Evolutionary conservation across 2,329 filamentous ascomycete species (phyloP), one percentile per base, ranked within the genome.

Genomic region (Plectosphaerella sp.): DNA sequence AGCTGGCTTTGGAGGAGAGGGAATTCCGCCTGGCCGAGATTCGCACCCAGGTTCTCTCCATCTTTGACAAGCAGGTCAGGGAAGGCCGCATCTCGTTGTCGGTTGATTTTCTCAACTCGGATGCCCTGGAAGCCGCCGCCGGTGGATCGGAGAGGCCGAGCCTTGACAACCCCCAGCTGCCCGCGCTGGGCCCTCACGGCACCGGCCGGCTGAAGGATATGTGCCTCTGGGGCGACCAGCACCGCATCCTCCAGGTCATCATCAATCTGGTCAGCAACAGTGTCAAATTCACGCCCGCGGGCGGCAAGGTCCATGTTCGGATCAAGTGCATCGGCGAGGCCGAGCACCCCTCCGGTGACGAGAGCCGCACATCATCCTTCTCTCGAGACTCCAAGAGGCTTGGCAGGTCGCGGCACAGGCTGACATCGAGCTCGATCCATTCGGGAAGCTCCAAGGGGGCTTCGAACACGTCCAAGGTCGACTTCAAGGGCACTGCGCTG

Each of bases 241-340:
- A 96, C 63, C 80, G 92, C 45, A 94, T 96, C 39, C 72, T 96
- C 24, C 92, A 96, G 66, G 88, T 96, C n/a, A 82, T 96, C 46
- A 96, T 95, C 73, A 96, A 96, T 63, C 75, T 97, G 33, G 90
- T 96, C 46, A 92, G 88, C 68, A 97, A 97, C 71, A 90, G 88
- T 66, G 73, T 96, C 43, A 97, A 97, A 65, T 96, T 97, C 63
- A 96, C 92, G 0, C 88, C 90, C 0, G 68, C 82, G 7, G 85
- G 85, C 1, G 91, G 91, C 8, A 86, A 77, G 28, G 89, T 97
- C 3, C 79, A 84, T 24, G 80, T 96, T 9, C 82, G 84, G 8
- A 91, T 97, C 52, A 83, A 82, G 57, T 95, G 89, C 61, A 59
- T 88, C 0, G 81, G 85, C 8, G 87, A 89, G 62, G 67, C 75